A percentile compares a stretch with the other conserved stretches of the same genome.
phyloP scores from a whole-genome alignment of 768 basidiomycete genomes.

The Rhizopogon salebrosus region DNA sequence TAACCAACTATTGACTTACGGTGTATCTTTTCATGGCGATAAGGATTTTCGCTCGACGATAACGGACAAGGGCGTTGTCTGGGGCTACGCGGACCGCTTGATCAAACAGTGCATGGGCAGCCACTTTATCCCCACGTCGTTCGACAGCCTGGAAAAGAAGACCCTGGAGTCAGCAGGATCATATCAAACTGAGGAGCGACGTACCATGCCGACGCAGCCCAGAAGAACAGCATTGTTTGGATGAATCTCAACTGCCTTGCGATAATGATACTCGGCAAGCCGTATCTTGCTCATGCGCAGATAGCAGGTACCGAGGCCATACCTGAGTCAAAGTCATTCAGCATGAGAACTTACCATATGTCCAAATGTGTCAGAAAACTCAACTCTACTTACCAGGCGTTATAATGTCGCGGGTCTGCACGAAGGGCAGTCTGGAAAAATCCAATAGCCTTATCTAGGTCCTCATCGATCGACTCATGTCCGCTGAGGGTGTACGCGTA shows the following conservation, averaged over 20 bases:
- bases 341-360: conserved; percentile 2
- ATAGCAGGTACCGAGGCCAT: conserved; percentile 97
- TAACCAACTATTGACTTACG: conserved; percentile 42
- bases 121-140: conserved; percentile 70
- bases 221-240: conserved; percentile 93
- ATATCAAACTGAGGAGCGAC: conserved; percentile 28
- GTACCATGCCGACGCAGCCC: conserved; percentile 93
- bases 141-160: conserved; percentile 70
- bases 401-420: conserved; percentile 91
- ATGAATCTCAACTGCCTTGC: conserved; percentile 88
- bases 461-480: conserved; percentile 95
- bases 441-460: conserved; percentile 84
- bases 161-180: conserved; percentile 15
- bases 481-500: conserved; percentile 97
- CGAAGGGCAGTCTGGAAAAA: conserved; percentile 92
- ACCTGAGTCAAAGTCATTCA: conserved; percentile 55
- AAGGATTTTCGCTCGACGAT: conserved; percentile 88
- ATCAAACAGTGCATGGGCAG: conserved; percentile 77
- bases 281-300: conserved; percentile 89
- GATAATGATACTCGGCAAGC: conserved; percentile 94
- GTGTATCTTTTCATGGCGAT: conserved; percentile 79
- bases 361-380: background rate
- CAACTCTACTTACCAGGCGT: conserved; percentile 78
- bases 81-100: conserved; percentile 75
- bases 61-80: conserved; percentile 89